Evolutionary conservation across 768 basidiomycete species (phyloP).

Genomic region (Tricholoma hemisulphureum): DNA sequence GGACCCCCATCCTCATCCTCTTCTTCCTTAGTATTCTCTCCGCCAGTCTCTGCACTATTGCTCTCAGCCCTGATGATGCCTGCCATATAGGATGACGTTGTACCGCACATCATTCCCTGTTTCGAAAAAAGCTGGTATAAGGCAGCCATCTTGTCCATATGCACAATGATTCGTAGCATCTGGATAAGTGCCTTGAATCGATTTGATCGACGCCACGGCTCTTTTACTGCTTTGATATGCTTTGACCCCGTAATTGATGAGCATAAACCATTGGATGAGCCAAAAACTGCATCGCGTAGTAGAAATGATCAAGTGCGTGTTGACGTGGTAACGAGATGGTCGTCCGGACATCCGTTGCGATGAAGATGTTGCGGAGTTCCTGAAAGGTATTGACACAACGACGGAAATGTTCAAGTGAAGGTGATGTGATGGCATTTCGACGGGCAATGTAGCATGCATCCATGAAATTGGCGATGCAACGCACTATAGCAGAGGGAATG

Average conservation of each 20-base stretch:
- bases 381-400: conserved; percentile 1
- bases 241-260: too few relatives aligned
- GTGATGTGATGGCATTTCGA: conserved; percentile 17
- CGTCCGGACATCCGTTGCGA: neutral
- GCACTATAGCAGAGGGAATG: conserved; percentile 14
- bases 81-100: conserved; percentile 4
- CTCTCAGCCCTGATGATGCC: neutral
- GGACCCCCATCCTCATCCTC: neutral
- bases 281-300: conserved; percentile 13
- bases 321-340: conserved; percentile 5
- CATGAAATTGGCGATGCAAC: too few relatives aligned
- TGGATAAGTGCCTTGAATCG: neutral
- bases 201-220: neutral
- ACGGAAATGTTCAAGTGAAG: conserved; percentile 17
- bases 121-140: neutral
- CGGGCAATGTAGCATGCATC: conserved; percentile 23
- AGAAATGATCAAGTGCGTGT: too few relatives aligned
- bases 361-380: conserved; percentile 1
- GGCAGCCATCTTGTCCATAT: too few relatives aligned
- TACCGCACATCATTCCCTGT: neutral
- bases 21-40: neutral
- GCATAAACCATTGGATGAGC: conserved; percentile 26
- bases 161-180: neutral
- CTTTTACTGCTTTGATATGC: too few relatives aligned
- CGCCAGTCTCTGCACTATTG: neutral